These are phyloP conservation scores for Mycena maculata DNA, from an alignment of 768 basidiomycete genomes.

Conservation along the genomic window DNA sequence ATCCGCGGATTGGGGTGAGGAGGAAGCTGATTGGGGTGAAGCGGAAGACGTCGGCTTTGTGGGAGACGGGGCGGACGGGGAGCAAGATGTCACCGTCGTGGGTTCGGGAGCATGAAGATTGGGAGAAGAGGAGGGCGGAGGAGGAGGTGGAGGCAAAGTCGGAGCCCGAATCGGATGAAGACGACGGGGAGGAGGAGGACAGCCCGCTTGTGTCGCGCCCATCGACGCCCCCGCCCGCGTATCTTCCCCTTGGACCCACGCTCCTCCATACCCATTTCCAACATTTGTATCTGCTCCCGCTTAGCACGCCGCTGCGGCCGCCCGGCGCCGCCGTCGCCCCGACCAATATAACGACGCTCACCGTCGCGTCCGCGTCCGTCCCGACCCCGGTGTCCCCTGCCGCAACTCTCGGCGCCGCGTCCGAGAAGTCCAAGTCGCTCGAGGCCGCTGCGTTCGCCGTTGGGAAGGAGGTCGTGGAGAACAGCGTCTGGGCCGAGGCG, in stretches of 20 bases:
- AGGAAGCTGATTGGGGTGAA: conserved; percentile 77
- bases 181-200: conserved; percentile 44
- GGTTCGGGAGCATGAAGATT: conserved; percentile 60
- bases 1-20: conserved; percentile 78
- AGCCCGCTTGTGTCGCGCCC: conserved; percentile 61
- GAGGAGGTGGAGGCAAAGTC: conserved; percentile 46
- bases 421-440: conserved; percentile 74
- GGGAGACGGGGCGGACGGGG: conserved; percentile 34
- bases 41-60: conserved; percentile 63
- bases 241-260: conserved; percentile 76
- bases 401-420: conserved; percentile 69
- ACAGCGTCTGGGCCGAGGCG: conserved; percentile 72
- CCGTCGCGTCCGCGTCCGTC: conserved; percentile 56
- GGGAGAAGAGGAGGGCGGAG: conserved; percentile 56
- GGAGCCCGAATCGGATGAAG: conserved; percentile 43
- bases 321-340: conserved; percentile 65
- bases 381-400: conserved; percentile 91
- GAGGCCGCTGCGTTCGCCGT: conserved; percentile 75
- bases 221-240: conserved; percentile 76
- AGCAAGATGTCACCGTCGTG: conserved; percentile 55
- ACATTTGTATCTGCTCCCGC: conserved; percentile 69
- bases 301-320: conserved; percentile 69
- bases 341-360: conserved; percentile 51
- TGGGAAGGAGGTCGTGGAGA: conserved; percentile 80
- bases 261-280: conserved; percentile 77